A percentile compares a stretch with the other conserved stretches of the same genome.
Evolutionary conservation across 768 basidiomycete genomes (phyloP).

Genomic region (Termitomyces sp.): DNA sequence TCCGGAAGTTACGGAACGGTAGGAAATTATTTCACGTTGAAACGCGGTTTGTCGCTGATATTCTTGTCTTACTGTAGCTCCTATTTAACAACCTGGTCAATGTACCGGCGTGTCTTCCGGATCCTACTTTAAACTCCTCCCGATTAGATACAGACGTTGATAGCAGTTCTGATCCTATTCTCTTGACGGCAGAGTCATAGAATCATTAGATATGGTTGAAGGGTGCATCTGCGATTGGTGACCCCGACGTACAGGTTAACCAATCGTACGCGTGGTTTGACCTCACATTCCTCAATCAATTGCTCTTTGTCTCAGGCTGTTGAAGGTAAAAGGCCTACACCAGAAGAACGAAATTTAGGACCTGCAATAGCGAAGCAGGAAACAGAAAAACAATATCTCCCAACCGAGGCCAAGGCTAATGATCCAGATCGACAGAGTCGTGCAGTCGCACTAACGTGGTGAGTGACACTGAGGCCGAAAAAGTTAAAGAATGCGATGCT

Average conservation of each 20-base stretch:
- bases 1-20: conserved; percentile 76
- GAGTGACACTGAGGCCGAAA: conserved; percentile 86
- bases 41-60: conserved; percentile 1
- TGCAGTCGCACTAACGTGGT: conserved; percentile 87
- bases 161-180: not conserved
- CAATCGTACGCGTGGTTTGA: too few species aligned
- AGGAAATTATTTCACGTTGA: conserved; percentile 18
- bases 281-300: too few species aligned
- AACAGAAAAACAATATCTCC: conserved; percentile 80
- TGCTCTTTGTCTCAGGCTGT: too few species aligned
- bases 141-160: not conserved
- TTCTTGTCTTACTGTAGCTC: conserved; percentile 44
- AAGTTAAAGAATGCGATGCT: conserved; percentile 83
- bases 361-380: conserved; percentile 77
- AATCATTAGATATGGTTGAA: not conserved
- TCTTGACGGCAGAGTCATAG: not conserved
- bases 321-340: conserved; percentile 53
- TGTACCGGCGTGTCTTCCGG: conserved; percentile 55
- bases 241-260: too few species aligned
- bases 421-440: conserved; percentile 96
- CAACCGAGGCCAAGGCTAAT: conserved; percentile 85
- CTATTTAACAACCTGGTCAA: conserved; percentile 82
- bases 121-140: conserved; percentile 20
- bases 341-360: conserved; percentile 78
- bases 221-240: not conserved